phyloP scores from a whole-genome alignment of 2,329 filamentous ascomycete species.

The Apiospora arundinis region DNA sequence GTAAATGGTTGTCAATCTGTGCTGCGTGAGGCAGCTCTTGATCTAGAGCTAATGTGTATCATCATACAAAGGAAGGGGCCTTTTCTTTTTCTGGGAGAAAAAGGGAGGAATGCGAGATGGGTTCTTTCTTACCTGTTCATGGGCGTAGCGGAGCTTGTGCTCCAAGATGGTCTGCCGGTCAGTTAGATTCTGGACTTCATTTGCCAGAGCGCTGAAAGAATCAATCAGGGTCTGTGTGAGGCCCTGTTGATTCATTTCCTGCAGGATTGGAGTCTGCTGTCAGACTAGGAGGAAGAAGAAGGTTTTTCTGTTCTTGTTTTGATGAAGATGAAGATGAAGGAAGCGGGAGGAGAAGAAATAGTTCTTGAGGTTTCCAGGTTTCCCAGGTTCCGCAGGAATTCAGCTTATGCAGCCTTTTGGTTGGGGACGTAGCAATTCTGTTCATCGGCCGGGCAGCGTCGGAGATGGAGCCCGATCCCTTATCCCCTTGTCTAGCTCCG shows the following conservation, averaged over 20 bases:
- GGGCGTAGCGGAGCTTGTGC: constrained; percentile 70
- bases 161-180: constrained; percentile 70
- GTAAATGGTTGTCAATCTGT: constrained; percentile 62
- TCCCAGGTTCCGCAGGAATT: not conserved
- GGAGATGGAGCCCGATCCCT: not conserved
- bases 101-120: constrained; percentile 13
- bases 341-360: constrained; percentile 18
- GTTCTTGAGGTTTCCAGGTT: not conserved
- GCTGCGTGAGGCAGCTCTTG: constrained; percentile 68
- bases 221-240: constrained; percentile 65
- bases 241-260: constrained; percentile 49
- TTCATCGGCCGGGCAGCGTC: constrained; percentile 6
- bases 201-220: constrained; percentile 69
- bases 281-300: constrained; percentile 23
- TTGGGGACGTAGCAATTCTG: not conserved
- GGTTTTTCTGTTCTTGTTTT: constrained; percentile 15
- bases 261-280: constrained; percentile 6
- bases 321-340: constrained; percentile 8
- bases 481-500: too few relatives aligned
- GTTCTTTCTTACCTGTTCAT: constrained; percentile 71
- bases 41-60: constrained; percentile 79
- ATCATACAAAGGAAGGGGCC: constrained; percentile 44
- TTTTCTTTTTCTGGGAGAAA: constrained; percentile 17
- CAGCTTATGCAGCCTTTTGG: constrained; percentile 10
- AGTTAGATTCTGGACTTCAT: constrained; percentile 68